Percentiles rank a stretch among this genome's conserved stretches.
Conservation (phyloP, 768 basidiomycete genomes). For the Russula earlei region DNA sequence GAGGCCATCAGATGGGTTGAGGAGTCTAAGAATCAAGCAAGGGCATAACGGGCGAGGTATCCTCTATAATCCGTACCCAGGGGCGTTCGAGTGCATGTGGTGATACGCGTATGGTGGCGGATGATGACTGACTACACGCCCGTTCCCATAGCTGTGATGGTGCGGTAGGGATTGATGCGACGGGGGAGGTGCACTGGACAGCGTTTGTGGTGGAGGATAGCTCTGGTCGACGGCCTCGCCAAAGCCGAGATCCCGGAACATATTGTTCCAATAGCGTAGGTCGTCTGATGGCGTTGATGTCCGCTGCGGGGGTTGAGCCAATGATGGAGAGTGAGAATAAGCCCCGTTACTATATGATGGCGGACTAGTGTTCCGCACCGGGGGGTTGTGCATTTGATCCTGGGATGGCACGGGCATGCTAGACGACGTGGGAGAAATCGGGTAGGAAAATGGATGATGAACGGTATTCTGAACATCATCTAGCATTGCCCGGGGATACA, state of each 20-base stretch:
- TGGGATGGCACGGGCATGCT: background rate
- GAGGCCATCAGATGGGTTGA: background rate
- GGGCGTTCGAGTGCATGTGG: conserved; percentile 18
- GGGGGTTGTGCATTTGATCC: conserved; percentile 10
- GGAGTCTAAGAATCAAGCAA: background rate
- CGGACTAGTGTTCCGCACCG: conserved; percentile 3
- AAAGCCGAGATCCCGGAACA: conserved; percentile 68
- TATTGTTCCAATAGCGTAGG: conserved; percentile 61
- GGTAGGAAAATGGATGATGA: conserved; percentile 4
- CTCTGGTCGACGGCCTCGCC: conserved; percentile 32
- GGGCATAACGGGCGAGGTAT: background rate
- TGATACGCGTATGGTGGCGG: conserved; percentile 17
- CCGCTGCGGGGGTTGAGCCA: background rate
- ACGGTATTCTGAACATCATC: conserved; percentile 7
- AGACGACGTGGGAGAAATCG: background rate
- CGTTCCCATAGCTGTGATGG: conserved; percentile 2
- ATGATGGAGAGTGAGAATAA: conserved; percentile 2
- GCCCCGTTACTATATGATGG: background rate
- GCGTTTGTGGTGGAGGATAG: conserved; percentile 8
- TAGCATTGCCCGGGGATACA: conserved; percentile 7
- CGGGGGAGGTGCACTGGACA: background rate
- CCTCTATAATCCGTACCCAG: conserved; percentile 16
- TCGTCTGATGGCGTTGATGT: conserved; percentile 34
- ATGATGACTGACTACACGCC: background rate
- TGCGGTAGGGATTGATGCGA: background rate